Evolutionary conservation across 2,329 filamentous ascomycete genomes (phyloP), one percentile per base, ranked within the genome.

Genomic region (Colletotrichum sp.): DNA sequence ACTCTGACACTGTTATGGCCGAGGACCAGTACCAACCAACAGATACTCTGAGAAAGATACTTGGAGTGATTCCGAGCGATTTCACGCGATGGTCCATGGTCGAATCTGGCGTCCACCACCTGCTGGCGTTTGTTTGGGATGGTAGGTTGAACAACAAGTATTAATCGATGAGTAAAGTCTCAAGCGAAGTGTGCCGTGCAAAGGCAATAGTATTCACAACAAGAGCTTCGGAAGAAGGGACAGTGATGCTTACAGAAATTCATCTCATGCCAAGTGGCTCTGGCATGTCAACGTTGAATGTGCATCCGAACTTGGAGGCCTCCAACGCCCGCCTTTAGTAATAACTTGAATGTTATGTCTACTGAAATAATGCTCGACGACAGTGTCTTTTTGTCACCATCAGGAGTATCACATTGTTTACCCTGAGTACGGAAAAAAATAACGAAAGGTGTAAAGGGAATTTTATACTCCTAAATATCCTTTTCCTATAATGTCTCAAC

Each of bases 311-410:
- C 10, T 49, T 21, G n/a, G 6, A 1, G 44, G 3, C 10, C 44
- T 49, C 44, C n/a, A 2, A 49, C 44, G n/a, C n/a, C 44, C 18
- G n/a, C 44, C 6, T 12, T 49, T 6, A 2, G n/a, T n/a, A 49
- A 49, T 13, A 1, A 21, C 6, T 21, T 13, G 44, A 3, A 21
- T 7, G 44, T 21, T 13, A 13, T 49, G 44, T 49, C 18, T 49
- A 21, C 10, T 7, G 2, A 49, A 3, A 49, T 1, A 49, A 3
- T 7, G 5, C 4, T 12, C 18, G 5, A n/a, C 2, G 0, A 49
- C 44, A 21, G 1, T 49, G 44, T 49, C 10, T 21, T 7, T 12
- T 49, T 21, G 44, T 12, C 44, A 3, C 18, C 18, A 49, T 2
- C 1, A 44, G 18, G 10, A n/a, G 5, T 21, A 21, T n/a, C 8